These are phyloP conservation scores for Dovyalis caffra DNA, from an alignment of 345 rosid genomes.

Conservation along the genomic window DNA sequence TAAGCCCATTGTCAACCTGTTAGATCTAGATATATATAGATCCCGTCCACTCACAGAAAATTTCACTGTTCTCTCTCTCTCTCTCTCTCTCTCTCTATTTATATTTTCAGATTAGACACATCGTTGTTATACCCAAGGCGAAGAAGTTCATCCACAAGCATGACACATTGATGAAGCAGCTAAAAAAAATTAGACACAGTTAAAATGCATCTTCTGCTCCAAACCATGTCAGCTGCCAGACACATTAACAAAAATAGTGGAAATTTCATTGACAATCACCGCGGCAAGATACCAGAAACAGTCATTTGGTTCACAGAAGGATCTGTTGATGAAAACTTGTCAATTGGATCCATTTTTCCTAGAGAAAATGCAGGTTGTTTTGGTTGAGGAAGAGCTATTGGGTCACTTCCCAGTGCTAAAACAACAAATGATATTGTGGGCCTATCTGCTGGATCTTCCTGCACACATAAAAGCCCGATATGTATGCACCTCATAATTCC, in stretches of 20 bases:
- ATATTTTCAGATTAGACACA: no score
- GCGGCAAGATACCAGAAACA: not conserved
- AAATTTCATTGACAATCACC: constrained; percentile 4
- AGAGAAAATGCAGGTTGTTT: not conserved
- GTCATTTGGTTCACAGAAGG: not conserved
- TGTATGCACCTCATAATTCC: not conserved
- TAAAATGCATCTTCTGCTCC: not conserved
- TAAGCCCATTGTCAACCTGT: no score
- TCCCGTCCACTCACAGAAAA: no score
- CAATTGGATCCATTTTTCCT: not conserved
- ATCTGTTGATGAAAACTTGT: not conserved
- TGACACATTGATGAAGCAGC: no score
- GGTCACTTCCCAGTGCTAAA: not conserved
- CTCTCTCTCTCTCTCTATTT: no score
- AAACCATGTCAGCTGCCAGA: not conserved
- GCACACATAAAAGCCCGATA: not conserved
- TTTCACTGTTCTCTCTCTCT: no score
- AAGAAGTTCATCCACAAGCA: no score
- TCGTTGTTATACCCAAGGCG: no score
- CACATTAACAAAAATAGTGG: not conserved
- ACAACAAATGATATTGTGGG: constrained; percentile 2
- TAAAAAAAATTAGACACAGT: not conserved
- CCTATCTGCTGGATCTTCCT: not conserved
- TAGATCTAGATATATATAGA: no score
- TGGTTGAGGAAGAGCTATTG: not conserved